Evolutionary conservation across 1,284 basidiomycete genomes (phyloP).

Genomic region (Porphyrellus sp.): DNA sequence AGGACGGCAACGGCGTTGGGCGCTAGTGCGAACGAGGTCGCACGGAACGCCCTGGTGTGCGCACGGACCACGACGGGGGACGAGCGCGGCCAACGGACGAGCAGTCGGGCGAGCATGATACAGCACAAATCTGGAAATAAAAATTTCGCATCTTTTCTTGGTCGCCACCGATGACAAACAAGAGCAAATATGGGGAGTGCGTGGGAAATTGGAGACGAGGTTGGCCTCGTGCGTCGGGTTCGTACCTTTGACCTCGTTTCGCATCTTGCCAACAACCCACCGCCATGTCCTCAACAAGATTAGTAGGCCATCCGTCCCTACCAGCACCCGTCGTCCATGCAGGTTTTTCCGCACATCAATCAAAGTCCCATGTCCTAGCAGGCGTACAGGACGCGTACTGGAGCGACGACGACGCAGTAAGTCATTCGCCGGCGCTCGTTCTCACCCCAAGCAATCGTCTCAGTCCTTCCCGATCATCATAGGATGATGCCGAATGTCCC

Average conservation of each 20-base stretch:
- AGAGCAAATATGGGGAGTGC: constrained; percentile 17
- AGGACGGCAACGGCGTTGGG: constrained; percentile 11
- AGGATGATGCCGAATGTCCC: constrained; percentile 98
- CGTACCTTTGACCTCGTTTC: constrained; percentile 11
- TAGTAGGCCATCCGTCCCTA: constrained; percentile 54
- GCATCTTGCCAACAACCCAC: constrained; percentile 13
- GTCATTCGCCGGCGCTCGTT: constrained; percentile 21
- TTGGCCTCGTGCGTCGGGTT: constrained; percentile 31
- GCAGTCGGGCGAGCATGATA: constrained; percentile 29
- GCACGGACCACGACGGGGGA: constrained; percentile 14
- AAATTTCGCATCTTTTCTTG: background rate
- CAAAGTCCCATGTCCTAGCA: constrained; percentile 80
- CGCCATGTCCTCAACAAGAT: constrained; percentile 45
- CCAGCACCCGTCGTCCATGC: constrained; percentile 71
- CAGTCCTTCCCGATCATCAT: constrained; percentile 17
- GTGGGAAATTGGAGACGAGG: constrained; percentile 24
- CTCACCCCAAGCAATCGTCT: constrained; percentile 13
- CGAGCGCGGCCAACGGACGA: constrained; percentile 26
- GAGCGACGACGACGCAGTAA: constrained; percentile 89
- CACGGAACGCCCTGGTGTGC: constrained; percentile 15
- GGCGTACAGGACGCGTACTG: constrained; percentile 97
- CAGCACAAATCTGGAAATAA: background rate
- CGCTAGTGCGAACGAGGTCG: constrained; percentile 10
- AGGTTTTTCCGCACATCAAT: constrained; percentile 65
- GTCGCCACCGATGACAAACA: constrained; percentile 27